Evolutionary conservation across 1,139 yeast species (phyloP), one percentile per base, ranked within the genome.

Genomic region (Geotrichum fermentans): DNA sequence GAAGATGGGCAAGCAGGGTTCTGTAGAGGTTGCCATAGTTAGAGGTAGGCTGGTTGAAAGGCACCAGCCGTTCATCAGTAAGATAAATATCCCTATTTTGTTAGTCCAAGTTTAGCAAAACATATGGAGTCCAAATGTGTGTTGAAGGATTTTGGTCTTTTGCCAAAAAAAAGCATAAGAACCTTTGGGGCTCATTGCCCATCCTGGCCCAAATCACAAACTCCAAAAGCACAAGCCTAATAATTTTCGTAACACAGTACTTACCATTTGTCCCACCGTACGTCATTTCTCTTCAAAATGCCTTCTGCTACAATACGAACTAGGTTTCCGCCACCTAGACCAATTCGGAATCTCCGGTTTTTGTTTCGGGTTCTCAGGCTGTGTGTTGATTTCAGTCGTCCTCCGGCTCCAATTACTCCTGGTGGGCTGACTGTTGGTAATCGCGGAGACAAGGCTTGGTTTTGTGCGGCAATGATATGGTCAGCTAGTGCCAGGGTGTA

Each of bases 401-500:
- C n/a, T n/a, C n/a, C n/a, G n/a, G n/a, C n/a, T n/a, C n/a, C n/a
- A n/a, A n/a, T n/a, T n/a, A n/a, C n/a, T n/a, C n/a, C n/a, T n/a
- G n/a, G n/a, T n/a, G n/a, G n/a, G n/a, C n/a, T n/a, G n/a, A n/a
- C n/a, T n/a, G n/a, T n/a, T n/a, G n/a, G n/a, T n/a, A n/a, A n/a
- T n/a, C n/a, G n/a, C n/a, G n/a, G n/a, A n/a, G n/a, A n/a, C n/a
- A n/a, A n/a, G 5, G 88, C 76, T 57, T 75, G 68, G 63, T 88
- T 86, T 68, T 89, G 97, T 6, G 95, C 92, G 26, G 87, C 79
- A 35, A 88, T 80, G 47, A 89, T 84, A 64, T 88, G 95, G 66
- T 89, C 96, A 1, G 96, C 96, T 40, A 89, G 96, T 21, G 96
- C 96, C 52, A 86, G 95, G 2, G 97, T 96, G 32, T 89, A 96